Evolutionary conservation across 176 grass and related monocot genomes (phyloP).

Genomic region (Phragmites australis): DNA sequence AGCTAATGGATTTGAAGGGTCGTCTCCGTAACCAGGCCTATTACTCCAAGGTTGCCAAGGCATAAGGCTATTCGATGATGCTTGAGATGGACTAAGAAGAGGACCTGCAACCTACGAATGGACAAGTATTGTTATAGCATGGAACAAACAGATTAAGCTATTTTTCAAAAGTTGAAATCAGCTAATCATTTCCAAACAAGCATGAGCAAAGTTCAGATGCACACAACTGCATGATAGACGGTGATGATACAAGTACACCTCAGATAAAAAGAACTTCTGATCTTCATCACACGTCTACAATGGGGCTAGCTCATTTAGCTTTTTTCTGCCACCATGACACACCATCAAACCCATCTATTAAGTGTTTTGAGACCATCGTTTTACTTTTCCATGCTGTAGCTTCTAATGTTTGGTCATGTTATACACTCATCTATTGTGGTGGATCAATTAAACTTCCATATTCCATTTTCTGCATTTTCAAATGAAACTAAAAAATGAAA

Average conservation of each 20-base stretch:
- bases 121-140: background rate
- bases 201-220: background rate
- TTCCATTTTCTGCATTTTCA: background rate
- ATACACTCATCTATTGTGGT: background rate
- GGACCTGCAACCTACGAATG: background rate
- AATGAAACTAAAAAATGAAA: background rate
- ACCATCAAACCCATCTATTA: background rate
- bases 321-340: background rate
- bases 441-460: background rate
- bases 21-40: slow-evolving; percentile 16
- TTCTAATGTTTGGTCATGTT: too few relatives aligned
- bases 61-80: slow-evolving; percentile 21
- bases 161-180: background rate
- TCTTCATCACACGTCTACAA: background rate
- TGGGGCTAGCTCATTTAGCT: background rate
- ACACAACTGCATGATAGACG: background rate
- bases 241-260: background rate
- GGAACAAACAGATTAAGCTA: background rate
- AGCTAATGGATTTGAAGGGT: slow-evolving; percentile 6
- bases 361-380: background rate
- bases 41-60: slow-evolving; percentile 15
- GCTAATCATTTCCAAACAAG: background rate
- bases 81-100: background rate
- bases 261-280: background rate
- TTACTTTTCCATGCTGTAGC: background rate